Evolutionary conservation across 208 protist species (phyloP), one percentile per base, ranked within the genome.

Genomic region (Trypanosoma vivax): DNA sequence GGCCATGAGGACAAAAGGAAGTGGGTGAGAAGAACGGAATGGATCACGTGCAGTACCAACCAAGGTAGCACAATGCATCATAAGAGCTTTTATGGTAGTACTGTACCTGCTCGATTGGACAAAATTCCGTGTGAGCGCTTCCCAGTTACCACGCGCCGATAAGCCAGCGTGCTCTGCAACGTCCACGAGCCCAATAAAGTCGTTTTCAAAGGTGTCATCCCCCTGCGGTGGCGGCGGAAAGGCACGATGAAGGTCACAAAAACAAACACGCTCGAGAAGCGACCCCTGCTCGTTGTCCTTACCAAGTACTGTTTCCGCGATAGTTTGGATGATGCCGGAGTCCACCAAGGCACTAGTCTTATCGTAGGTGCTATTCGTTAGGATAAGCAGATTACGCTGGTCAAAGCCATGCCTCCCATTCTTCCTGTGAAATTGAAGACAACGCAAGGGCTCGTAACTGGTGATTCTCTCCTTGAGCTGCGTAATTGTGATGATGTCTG

Each of bases 211-310:
- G 23, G 74, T 78, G 51, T 89, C 87, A 24, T 49, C 69, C 3
- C 62, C 72, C 43, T 84, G 72, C 37, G 77, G 76, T 10, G 79
- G 62, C 6, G 79, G 75, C 1, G 87, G 87, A 37, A 90, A 76
- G 34, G 78, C 77, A 19, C 78, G 78, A 35, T 51, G 39, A 10
- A 94, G 10, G 46, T 94, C 83, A 9, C 78, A 82, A 37, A 94
- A 90, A 70, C 80, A 94, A n/a, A 94, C 75, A 3, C 87, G 79
- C 70, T 94, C 83, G 24, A 82, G 58, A 19, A 61, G 65, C 2
- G 72, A 46, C 16, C 52, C 52, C 5, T 58, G 42, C 14, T 38
- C 43, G 14, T 4, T 35, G 28, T 63, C 16, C 16, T 23, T 45
- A 13, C 77, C 77, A 13, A 94, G 70, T 14, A 91, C 63, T 3